These are phyloP conservation scores for Omphalea diandra DNA, from an alignment of 441 rosid genomes.

Conservation along the genomic window DNA sequence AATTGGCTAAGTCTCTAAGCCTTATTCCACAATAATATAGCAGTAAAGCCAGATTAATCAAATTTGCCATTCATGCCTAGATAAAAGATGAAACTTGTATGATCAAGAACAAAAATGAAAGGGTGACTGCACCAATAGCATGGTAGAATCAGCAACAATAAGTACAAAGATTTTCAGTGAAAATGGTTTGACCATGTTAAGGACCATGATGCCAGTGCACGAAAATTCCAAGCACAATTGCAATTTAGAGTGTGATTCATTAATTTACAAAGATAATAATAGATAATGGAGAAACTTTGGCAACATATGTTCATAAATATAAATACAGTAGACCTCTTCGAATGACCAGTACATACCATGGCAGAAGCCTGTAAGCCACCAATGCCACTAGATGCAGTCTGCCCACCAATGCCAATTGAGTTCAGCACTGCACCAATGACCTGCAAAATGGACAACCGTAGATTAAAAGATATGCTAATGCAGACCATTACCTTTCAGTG, in stretches of 20 bases:
- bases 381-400: constrained; percentile 38
- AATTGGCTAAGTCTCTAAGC: no score
- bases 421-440: constrained; percentile 88
- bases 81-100: no score
- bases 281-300: background rate
- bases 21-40: no score
- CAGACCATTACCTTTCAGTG: background rate
- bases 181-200: background rate
- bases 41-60: no score
- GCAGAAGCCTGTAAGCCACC: constrained; percentile 42
- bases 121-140: background rate
- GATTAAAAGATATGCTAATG: constrained; percentile 5
- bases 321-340: background rate
- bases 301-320: background rate
- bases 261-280: background rate
- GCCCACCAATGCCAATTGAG: constrained; percentile 76
- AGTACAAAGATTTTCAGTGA: background rate
- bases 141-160: background rate
- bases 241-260: background rate
- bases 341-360: constrained; percentile 38
- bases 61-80: no score
- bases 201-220: background rate
- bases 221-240: background rate
- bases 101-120: background rate
- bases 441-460: constrained; percentile 38